Conservation (phyloP, 2,329 filamentous ascomycete species). For the Pseudogymnoascus sp. region DNA sequence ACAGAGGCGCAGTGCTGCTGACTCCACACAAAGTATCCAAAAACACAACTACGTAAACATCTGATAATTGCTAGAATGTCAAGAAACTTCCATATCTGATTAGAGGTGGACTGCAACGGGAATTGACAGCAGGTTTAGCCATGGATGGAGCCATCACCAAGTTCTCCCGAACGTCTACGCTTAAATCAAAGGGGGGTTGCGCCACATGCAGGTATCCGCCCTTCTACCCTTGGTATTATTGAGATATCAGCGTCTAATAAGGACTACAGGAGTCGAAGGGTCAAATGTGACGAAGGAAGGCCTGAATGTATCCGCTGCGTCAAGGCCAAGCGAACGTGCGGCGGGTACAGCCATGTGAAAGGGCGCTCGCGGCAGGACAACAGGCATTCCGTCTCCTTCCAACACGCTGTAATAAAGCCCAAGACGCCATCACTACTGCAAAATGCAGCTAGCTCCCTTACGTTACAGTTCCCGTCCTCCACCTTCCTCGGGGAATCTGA, state of each 20-base stretch:
- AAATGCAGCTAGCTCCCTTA: conserved; percentile 24
- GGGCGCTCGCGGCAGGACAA: background rate
- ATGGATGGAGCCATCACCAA: background rate
- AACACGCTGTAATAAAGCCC: conserved; percentile 14
- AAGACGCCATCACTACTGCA: conserved; percentile 17
- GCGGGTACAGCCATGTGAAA: conserved; percentile 41
- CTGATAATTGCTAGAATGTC: background rate
- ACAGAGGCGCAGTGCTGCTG: background rate
- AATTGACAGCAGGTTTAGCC: background rate
- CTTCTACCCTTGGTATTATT: background rate
- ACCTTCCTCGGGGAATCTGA: conserved; percentile 41
- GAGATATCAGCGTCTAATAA: background rate
- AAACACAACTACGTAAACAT: background rate
- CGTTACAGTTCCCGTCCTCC: conserved; percentile 17
- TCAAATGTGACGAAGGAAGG: conserved; percentile 59
- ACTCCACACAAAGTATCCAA: background rate
- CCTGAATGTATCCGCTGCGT: conserved; percentile 54
- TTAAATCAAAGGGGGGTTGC: background rate
- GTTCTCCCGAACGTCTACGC: background rate
- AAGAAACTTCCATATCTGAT: background rate
- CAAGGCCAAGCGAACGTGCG: conserved; percentile 49
- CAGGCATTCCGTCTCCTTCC: background rate
- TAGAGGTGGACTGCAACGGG: background rate
- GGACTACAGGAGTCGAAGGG: conserved; percentile 29
- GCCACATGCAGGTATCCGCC: conserved; percentile 4